Conservation (phyloP, 371 early-diverging fungal species). For the Nematocida sp. region DNA sequence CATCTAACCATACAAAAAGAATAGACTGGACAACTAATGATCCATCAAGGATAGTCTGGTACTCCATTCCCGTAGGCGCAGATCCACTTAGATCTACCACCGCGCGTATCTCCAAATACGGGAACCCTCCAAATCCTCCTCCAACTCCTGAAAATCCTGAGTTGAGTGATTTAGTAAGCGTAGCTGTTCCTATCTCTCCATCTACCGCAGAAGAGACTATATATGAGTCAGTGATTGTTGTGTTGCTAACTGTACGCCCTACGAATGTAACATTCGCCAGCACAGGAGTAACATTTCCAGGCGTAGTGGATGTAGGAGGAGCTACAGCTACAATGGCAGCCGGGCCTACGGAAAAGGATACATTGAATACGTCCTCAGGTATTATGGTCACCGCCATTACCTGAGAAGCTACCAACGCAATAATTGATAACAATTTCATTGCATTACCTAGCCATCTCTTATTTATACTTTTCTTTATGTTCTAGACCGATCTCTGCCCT, state of each 20-base stretch:
- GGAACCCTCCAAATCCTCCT: background rate
- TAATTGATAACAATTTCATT: slow-evolving; percentile 45
- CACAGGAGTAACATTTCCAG: slow-evolving; percentile 15
- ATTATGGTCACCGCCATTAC: slow-evolving; percentile 44
- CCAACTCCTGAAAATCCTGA: slow-evolving; percentile 9
- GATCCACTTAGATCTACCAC: background rate
- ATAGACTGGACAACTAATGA: background rate
- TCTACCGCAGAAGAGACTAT: background rate
- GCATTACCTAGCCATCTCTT: background rate
- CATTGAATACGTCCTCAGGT: slow-evolving; percentile 30
- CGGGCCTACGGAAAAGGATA: slow-evolving; percentile 1
- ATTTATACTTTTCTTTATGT: slow-evolving; percentile 44
- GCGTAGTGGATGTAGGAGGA: background rate
- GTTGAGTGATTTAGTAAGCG: slow-evolving; percentile 11
- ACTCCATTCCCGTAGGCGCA: slow-evolving; percentile 15
- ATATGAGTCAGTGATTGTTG: slow-evolving; percentile 36
- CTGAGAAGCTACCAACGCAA: slow-evolving; percentile 42
- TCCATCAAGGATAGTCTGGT: background rate
- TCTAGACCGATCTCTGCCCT: slow-evolving; percentile 18
- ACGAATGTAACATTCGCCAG: slow-evolving; percentile 34
- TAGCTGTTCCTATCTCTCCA: slow-evolving; percentile 24
- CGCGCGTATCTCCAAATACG: slow-evolving; percentile 22
- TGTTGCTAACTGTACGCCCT: slow-evolving; percentile 2
- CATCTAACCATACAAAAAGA: slow-evolving; percentile 1
- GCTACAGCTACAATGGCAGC: slow-evolving; percentile 19